A percentile compares a stretch with the other conserved stretches of the same genome.
Evolutionary conservation across 2,329 filamentous ascomycete species (phyloP).

Genomic region (Xylariales sp.): DNA sequence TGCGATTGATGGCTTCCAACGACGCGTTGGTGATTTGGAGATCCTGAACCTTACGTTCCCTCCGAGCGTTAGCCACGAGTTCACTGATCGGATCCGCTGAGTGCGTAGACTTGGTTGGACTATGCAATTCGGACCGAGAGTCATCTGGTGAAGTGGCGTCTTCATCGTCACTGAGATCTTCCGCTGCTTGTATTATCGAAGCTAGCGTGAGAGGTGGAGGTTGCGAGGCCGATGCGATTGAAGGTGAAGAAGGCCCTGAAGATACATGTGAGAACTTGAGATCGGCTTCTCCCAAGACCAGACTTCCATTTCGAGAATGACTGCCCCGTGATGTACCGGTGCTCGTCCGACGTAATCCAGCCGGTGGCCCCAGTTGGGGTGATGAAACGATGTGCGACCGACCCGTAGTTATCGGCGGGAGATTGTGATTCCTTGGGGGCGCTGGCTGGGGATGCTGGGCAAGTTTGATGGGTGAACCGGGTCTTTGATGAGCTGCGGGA

Average conservation of each 20-base stretch:
- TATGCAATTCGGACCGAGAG: constrained; percentile 37
- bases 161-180: constrained; percentile 39
- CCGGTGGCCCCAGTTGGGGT: constrained; percentile 31
- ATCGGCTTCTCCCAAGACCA: constrained; percentile 19
- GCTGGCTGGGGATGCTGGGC: constrained; percentile 18
- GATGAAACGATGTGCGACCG: constrained; percentile 31
- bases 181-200: constrained; percentile 51
- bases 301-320: constrained; percentile 38
- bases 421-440: constrained; percentile 15
- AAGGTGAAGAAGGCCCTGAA: constrained; percentile 25
- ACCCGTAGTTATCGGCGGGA: constrained; percentile 18
- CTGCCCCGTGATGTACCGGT: constrained; percentile 34
- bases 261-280: constrained; percentile 5
- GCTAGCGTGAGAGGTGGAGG: constrained; percentile 45
- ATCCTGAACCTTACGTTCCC: constrained; percentile 92
- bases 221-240: constrained; percentile 28
- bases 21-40: constrained; percentile 96
- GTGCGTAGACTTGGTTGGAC: constrained; percentile 52
- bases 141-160: constrained; percentile 23
- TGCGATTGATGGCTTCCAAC: constrained; percentile 89
- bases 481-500: constrained; percentile 34
- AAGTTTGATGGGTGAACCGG: constrained; percentile 47
- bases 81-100: constrained; percentile 63
- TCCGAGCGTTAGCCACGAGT: constrained; percentile 78
- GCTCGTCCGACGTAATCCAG: constrained; percentile 37